Evolutionary conservation across 805 yeast genomes (phyloP), one percentile per base, ranked within the genome.

Genomic region (Pichia deserticola): DNA sequence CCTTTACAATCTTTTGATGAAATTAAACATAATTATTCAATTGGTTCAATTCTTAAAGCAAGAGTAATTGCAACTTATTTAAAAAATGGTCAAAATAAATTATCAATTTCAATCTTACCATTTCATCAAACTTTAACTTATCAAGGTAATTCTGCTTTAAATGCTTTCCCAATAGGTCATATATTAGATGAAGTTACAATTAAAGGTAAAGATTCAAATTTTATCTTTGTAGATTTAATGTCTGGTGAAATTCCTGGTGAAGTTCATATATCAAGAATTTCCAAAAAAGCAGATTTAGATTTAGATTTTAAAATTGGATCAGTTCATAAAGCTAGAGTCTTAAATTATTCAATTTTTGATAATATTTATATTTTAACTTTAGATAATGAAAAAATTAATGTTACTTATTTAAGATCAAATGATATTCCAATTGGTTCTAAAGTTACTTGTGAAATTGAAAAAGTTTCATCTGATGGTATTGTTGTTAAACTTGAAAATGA

Each of bases 91-190:
- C 73, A 76, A 5, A 84, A 79, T 57, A 82, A 77, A 61, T 66
- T 86, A 29, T 72, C 81, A 13, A 70, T 92, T 29, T 86, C 97
- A 5, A 57, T 77, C 10, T 69, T 81, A 45, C 82, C 86, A 2
- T 79, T 78, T 51, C 67, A 83, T 4, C 56, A 79, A 44, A 60
- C 60, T 33, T 73, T 73, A 46, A 53, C 51, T 25, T 47, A 50
- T 28, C 36, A 50, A 9, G 61, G 60, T 2, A 58, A 59, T 20
- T 60, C 69, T 4, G 65, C 72, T 28, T 59, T 81, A 44, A 82
- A 79, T 46, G 84, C 90, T 0, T 84, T 86, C 69, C 89, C 93
- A 30, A 65, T 83, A 40, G 98, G 99, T n/a, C 82, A 82, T 54
- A 70, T 71, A 25, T 73, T 83, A 47, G 84, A 81, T 1, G 67